Evolutionary conservation across 208 protist species (phyloP).

Genomic region (Herpetomonas tarakana): DNA sequence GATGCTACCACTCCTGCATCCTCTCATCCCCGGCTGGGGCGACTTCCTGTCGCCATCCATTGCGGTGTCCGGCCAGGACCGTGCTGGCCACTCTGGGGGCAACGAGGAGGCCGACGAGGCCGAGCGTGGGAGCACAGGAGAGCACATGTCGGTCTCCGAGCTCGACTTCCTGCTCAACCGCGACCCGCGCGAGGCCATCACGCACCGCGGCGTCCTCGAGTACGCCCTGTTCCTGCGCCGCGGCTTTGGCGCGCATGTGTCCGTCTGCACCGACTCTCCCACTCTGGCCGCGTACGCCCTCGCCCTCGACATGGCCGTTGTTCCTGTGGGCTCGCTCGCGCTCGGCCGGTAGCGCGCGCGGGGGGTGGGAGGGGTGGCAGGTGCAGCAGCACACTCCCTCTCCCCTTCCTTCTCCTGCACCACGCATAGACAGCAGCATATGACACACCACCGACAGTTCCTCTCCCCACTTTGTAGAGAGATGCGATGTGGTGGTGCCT

Average conservation of each 20-base stretch:
- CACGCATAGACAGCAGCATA: no score
- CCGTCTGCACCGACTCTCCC: constrained; percentile 67
- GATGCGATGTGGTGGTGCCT: no score
- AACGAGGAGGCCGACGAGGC: neutral
- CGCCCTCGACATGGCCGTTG: constrained; percentile 52
- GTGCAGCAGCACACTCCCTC: neutral
- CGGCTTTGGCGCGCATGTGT: constrained; percentile 25
- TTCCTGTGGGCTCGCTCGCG: constrained; percentile 30
- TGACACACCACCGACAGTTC: no score
- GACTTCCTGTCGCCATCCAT: neutral
- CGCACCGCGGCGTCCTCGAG: constrained; percentile 37
- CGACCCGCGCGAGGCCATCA: constrained; percentile 37
- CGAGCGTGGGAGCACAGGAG: no score
- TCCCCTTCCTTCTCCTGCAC: neutral
- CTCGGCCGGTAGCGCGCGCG: neutral
- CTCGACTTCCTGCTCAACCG: constrained; percentile 40
- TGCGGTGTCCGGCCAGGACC: no score
- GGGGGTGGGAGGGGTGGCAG: no score
- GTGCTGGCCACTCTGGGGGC: no score
- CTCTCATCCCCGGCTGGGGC: neutral
- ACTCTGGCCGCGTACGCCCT: constrained; percentile 65
- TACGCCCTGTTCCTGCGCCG: constrained; percentile 42
- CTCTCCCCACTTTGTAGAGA: no score
- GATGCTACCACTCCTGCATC: constrained; percentile 13
- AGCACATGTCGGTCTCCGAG: constrained; percentile 7